Percentiles rank a stretch among this genome's conserved stretches.
phyloP scores from a whole-genome alignment of 306 rosid species.

The Lathyrus sativus region DNA sequence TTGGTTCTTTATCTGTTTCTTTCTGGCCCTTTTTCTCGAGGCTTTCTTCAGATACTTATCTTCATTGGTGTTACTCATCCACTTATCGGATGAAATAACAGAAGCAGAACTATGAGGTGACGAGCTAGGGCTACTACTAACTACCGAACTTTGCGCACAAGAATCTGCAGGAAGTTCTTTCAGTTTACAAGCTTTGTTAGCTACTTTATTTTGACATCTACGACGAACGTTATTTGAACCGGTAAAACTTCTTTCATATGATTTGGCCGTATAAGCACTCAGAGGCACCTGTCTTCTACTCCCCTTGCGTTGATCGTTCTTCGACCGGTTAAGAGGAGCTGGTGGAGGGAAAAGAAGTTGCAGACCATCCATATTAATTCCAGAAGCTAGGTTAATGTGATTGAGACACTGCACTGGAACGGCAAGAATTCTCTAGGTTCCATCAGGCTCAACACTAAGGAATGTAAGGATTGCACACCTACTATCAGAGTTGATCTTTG shows the following conservation, averaged over 20 bases:
- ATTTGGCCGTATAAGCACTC: constrained; percentile 47
- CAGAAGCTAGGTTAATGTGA: constrained; percentile 46
- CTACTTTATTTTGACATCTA: constrained; percentile 61
- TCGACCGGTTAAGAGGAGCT: constrained; percentile 43
- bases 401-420: constrained; percentile 47
- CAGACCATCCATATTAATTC: constrained; percentile 55
- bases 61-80: constrained; percentile 36
- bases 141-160: constrained; percentile 43
- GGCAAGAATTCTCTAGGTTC: constrained; percentile 59
- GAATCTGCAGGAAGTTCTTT: constrained; percentile 55
- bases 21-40: constrained; percentile 53
- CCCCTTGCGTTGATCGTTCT: constrained; percentile 49
- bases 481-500: constrained; percentile 50
- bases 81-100: constrained; percentile 43
- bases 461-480: constrained; percentile 57
- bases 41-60: constrained; percentile 54
- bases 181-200: constrained; percentile 53
- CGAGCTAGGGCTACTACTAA: constrained; percentile 40
- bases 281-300: constrained; percentile 43
- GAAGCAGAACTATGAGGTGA: constrained; percentile 42
- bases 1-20: constrained; percentile 63
- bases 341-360: constrained; percentile 58
- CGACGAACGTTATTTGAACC: constrained; percentile 51
- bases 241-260: constrained; percentile 46
- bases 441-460: constrained; percentile 51